phyloP scores from a whole-genome alignment of 1,139 yeast species.

The Barnettozyma hawaiiensis region DNA sequence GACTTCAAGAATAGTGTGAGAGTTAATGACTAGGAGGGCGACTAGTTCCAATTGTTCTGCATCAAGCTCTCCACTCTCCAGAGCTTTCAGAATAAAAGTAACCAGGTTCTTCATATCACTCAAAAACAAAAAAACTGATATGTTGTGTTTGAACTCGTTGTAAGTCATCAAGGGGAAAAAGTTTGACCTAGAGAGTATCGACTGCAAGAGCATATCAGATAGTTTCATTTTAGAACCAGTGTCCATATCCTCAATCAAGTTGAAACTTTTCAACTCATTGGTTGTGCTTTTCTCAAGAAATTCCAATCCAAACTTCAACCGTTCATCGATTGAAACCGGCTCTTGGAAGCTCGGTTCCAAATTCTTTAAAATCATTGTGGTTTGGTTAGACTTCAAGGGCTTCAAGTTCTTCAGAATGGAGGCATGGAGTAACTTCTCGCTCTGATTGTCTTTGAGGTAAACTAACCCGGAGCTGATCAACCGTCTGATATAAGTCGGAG shows the following conservation, averaged over 20 bases:
- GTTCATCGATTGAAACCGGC: constrained; percentile 10
- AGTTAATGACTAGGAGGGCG: constrained; percentile 34
- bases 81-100: constrained; percentile 12
- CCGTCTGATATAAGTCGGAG: constrained; percentile 68
- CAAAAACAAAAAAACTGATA: constrained; percentile 13
- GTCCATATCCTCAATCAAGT: constrained; percentile 26
- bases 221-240: constrained; percentile 42
- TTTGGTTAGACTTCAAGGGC: constrained; percentile 33
- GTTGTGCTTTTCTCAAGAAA: constrained; percentile 3
- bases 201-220: constrained; percentile 34
- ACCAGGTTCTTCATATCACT: constrained; percentile 15
- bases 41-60: constrained; percentile 31
- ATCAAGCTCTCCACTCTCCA: constrained; percentile 19
- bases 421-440: constrained; percentile 32
- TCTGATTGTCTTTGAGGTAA: constrained; percentile 34
- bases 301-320: constrained; percentile 11
- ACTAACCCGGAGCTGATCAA: constrained; percentile 80
- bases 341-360: constrained; percentile 14
- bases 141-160: constrained; percentile 15
- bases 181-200: constrained; percentile 12
- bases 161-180: constrained; percentile 21
- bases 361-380: constrained; percentile 35
- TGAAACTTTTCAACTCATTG: constrained; percentile 12
- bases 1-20: constrained; percentile 24
- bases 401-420: constrained; percentile 31